Base-by-base conservation (phyloP, 768 basidiomycete species). In the Filobasidium floriforme region DNA sequence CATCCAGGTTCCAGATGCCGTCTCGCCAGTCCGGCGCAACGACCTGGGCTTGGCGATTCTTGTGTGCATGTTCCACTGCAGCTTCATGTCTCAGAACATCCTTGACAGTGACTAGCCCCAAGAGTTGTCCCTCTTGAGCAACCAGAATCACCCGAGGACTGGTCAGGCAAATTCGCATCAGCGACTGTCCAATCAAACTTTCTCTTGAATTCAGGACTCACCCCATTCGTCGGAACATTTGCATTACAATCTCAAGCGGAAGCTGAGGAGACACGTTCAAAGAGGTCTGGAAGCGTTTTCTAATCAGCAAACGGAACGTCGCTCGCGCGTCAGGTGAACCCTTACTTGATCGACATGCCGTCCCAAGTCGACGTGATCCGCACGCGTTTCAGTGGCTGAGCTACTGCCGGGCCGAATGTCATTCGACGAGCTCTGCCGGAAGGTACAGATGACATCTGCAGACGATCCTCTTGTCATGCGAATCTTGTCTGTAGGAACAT, bases 151-250 rank as follows among this genome's bases (percentile, higher is more conserved):
- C 89, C 29, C 93, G 88, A 0, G 96, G 96, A 9, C 94, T 98
- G 69, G 32, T 37, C 32, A 37, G 32, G 32, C 4, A 65, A 43
- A n/a, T 3, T 9, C 32, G 9, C 3, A 37, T 37, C 32, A 37
- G 57, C 43, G 41, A 41, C 19, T 46, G 43, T 59, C 26, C 54
- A 41, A 41, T 3, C 54, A 1, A 7, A 28, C 22, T 43, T 14
- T 5, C 40, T 9, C 40, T n/a, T 9, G 10, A 18, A 22, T 15
- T 55, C 60, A 12, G 0, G 15, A 82, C 90, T 71, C 73, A 96
- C 96, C 96, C 96, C 88, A 99, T 90, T 55, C 91, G 85, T 76
- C 94, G 90, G 83, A 98, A 99, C 29, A 99, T 80, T 75, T 99
- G 92, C 89, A 96, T 91, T 9, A 93, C 91, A 63, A 97, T 92